Conservation (phyloP, 305 asterid genomes). For the Fraxinus floribunda region DNA sequence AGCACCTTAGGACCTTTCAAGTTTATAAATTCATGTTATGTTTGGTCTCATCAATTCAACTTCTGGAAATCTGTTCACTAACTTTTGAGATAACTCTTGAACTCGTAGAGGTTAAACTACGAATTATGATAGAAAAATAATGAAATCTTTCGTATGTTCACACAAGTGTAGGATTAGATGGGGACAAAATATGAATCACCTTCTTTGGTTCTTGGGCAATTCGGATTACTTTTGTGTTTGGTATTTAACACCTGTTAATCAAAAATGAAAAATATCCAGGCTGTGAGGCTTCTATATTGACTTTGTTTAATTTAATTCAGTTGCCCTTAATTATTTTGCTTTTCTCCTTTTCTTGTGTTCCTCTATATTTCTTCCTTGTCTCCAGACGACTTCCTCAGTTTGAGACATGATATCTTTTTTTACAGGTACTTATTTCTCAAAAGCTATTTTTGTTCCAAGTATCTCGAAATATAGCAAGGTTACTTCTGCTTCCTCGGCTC, state of each 20-base stretch:
- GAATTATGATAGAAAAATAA: not conserved
- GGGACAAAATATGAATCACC: not conserved
- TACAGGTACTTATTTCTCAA: constrained; percentile 66
- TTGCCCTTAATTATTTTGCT: not conserved
- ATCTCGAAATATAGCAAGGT: constrained; percentile 76
- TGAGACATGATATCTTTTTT: constrained; percentile 11
- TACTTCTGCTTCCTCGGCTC: constrained; percentile 63
- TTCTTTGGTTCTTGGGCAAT: not conserved
- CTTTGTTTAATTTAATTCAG: not conserved
- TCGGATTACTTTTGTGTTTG: not conserved
- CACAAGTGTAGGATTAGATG: not conserved
- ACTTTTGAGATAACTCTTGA: not conserved
- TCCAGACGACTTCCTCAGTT: not conserved
- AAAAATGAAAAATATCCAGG: not conserved
- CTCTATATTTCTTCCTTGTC: not conserved
- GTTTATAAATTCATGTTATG: not conserved
- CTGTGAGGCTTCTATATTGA: not conserved
- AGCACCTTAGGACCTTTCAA: not conserved
- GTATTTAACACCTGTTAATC: not conserved
- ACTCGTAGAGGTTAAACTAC: not conserved
- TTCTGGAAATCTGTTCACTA: not conserved
- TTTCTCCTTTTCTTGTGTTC: not conserved
- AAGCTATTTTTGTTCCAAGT: constrained; percentile 82
- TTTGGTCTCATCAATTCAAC: not conserved
- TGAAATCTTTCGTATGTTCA: not conserved